Evolutionary conservation across 495 filamentous ascomycete species (phyloP).

Genomic region (Aspergillus sclerotioniger): DNA sequence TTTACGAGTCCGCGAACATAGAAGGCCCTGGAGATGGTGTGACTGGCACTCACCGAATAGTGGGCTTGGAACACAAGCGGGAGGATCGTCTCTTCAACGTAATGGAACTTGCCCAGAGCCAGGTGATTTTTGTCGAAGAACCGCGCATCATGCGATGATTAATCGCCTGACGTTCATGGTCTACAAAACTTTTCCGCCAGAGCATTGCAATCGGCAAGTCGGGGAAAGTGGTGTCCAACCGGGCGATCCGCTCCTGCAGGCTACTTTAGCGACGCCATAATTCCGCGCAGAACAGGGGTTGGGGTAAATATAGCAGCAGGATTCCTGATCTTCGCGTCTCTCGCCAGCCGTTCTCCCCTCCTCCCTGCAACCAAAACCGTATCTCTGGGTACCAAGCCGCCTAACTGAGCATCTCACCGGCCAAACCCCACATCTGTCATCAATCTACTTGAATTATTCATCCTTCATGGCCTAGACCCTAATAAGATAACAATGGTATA

Average conservation of each 20-base stretch:
- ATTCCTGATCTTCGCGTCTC: slow-evolving; percentile 10
- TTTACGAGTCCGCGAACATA: neutral
- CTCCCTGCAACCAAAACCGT: slow-evolving; percentile 44
- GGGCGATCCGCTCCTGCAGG: slow-evolving; percentile 4
- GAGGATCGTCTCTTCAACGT: neutral
- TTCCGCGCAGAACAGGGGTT: slow-evolving; percentile 2
- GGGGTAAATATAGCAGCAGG: slow-evolving; percentile 34
- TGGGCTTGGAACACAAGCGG: slow-evolving; percentile 11
- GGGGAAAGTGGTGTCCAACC: neutral
- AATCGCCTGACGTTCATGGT: neutral
- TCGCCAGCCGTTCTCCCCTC: slow-evolving; percentile 13
- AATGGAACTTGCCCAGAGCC: neutral
- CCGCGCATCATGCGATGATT: neutral
- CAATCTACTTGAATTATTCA: slow-evolving; percentile 5
- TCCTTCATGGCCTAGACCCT: slow-evolving; percentile 4
- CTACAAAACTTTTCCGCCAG: neutral
- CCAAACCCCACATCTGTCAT: slow-evolving; percentile 11
- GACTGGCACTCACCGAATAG: slow-evolving; percentile 9
- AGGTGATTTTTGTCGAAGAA: neutral
- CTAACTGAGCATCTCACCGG: slow-evolving; percentile 3
- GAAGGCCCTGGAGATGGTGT: slow-evolving; percentile 18
- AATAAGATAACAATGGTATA: slow-evolving; percentile 15
- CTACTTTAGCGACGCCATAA: slow-evolving; percentile 1
- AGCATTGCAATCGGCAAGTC: neutral
- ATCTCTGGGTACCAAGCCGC: slow-evolving; percentile 25